Evolutionary conservation across 2,329 filamentous ascomycete species (phyloP), one percentile per base, ranked within the genome.

Genomic region (Sordariomycetes sp.): DNA sequence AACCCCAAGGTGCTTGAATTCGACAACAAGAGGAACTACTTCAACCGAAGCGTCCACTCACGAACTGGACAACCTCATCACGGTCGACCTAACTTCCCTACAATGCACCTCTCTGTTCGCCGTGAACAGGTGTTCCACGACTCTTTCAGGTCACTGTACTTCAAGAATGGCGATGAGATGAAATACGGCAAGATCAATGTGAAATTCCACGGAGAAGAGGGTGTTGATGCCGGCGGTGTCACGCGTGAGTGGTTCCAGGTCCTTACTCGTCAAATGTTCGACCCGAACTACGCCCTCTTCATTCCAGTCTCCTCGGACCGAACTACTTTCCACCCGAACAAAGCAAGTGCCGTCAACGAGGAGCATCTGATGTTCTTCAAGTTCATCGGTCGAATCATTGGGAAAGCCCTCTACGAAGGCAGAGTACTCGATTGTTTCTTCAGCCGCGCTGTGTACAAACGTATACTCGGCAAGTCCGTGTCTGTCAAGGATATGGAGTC

Each of bases 401-500:
- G 92, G 49, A 98, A 98, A 62, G 92, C 92, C 24, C 71, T 98
- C 32, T 98, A 96, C 57, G 93, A 98, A 64, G 86, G 86, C 30
- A 84, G 92, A 37, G 79, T 98, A 23, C 78, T 98, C 20, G 92
- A 98, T 58, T 98, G 92, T 59, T 94, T 96, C 70, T 98, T 98
- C 67, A 96, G 90, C 62, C 81, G 92, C 53, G 93, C 93, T 11
- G 90, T 98, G 33, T 98, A 98, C 72, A 96, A 96, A 67, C 83
- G 86, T 46, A 95, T 98, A 43, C 75, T 98, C 19, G 86, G 92
- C 54, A 94, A 93, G 57, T 78, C 86, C 4, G 90, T 96, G 26
- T 95, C 88, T 8, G 83, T 98, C 59, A 98, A 98, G 66, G 92
- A 98, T 51, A 96, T 98, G 87, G 92, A 98, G 59, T 95, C 88